Evolutionary conservation across 306 rosid species (phyloP), one percentile per base, ranked within the genome.

Genomic region (Cicer yamashitae): DNA sequence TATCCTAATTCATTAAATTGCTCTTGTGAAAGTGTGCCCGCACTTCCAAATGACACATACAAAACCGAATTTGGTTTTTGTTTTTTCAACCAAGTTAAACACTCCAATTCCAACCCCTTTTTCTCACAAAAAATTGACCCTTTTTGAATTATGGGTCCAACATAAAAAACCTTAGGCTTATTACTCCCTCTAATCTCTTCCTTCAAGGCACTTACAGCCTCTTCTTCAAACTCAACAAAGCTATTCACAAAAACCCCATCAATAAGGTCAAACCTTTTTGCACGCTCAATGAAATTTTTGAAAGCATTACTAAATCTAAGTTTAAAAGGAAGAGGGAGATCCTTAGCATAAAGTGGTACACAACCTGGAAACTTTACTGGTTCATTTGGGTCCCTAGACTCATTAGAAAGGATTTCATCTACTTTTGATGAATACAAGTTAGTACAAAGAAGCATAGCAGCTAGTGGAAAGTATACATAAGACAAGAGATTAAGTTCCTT

Each of bases 111-210:
- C 6, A 37, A 44, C 59, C 66, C 75, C 10, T 76, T 59, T 38
- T 62, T 57, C 1, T 56, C 44, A 57, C 38, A 45, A 12, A 41
- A 7, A 7, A 9, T 39, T 39, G 71, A 56, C 0, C 65, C 82
- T 10, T 2, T 65, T 22, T 81, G 81, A 48, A 22, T 65, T 14
- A 82, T 68, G n/a, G 88, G 88, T 60, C 88, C 88, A n/a, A 84
- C 78, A 0, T 72, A 71, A 44, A 48, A 82, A 50, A 77, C 38
- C 63, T 2, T 1, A 0, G 77, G 64, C 62, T 70, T 77, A 20
- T 43, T 70, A 3, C 5, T 30, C 22, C n/a, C 48, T 39, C 6
- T 60, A 1, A 10, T 7, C 3, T 38, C 20, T 59, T 68, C 70
- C 2, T 48, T 70, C 44, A 60, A 48, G 20, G 18, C 30, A 2